Evolutionary conservation across 2,329 filamentous ascomycete species (phyloP), one percentile per base, ranked within the genome.

Genomic region (Sordariomycetes sp.): DNA sequence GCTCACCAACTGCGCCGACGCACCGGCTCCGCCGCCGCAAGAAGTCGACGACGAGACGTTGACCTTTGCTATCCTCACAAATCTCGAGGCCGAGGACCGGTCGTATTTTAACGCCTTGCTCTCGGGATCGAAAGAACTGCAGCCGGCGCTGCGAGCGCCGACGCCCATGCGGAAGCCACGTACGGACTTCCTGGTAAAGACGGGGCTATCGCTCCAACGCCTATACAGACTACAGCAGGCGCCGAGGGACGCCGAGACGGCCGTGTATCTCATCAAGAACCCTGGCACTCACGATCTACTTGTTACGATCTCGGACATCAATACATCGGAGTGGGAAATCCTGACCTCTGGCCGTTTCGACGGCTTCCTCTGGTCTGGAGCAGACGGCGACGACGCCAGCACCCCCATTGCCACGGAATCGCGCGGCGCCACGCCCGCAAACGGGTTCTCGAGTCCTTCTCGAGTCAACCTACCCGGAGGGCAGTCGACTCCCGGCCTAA

Each of bases 1-100:
- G 93, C 82, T 97, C 61, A 86, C 82, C 40, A 87, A 83, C 60
- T 93, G 93, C 64, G 86, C 86, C 35, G 87, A 91, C 61, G 81
- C 83, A 18, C 82, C 87, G 1, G 83, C 83, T 1, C 87, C 86
- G 56, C 86, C 90, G 1, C 91, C 91, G 0, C 87, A 92, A 61
- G 93, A 96, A 60, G 88, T 96, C 6, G 93, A 97, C 65, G 92
- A 97, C 61, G 93, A 97, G 72, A 97, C 93, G 0, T 75, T 97
- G 40, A 88, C 88, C 2, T 97, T 97, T 72, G 92, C 93, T 58
- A 95, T 97, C 70, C 77, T 97, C 60, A 97, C 93, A 11, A 92
- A 90, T 67, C 79, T 97, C 14, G 84, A 88, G 56, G 76, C 83
- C 2, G 81, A 88, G 50, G 85, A 95, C 64, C 82, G 90, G 22